Evolutionary conservation across 495 filamentous ascomycete species (phyloP), one percentile per base, ranked within the genome.

Genomic region (Glarea lozoyensis): DNA sequence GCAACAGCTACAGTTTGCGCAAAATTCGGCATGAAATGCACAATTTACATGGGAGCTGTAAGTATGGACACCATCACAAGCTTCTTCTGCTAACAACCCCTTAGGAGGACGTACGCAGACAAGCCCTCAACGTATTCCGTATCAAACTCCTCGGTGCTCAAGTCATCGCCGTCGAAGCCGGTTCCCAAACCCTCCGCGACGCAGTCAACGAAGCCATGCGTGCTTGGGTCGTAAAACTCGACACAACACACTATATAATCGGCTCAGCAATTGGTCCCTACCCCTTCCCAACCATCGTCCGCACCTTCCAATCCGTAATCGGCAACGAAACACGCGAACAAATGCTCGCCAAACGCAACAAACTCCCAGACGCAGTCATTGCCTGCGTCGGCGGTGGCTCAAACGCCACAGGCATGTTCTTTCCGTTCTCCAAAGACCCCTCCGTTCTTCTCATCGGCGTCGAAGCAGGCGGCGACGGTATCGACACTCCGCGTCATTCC

Each of bases 221-320:
- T 22, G 79, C 82, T 46, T 96, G 89, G 87, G 86, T 95, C 7
- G 81, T 85, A 31, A 67, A 84, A 41, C 78, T 95, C 2, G 74
- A 79, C 41, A 87, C 84, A n/a, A 94, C 89, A 0, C 89, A 95
- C 62, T 96, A 95, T 72, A 88, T 94, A 62, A 92, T 95, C 51
- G 89, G 89, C 19, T 92, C 86, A 10, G 89, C 89, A 22, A 95
- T 96, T 54, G 89, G 89, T 0, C 89, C 89, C 10, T 89, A 96
- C 50, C 89, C 89, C 2, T 95, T 93, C 78, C 89, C 89, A 1
- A 94, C 87, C 40, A 95, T 96, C 46, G 89, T 96, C 9, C 80
- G 89, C 33, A 94, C 88, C 0, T 94, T 96, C 77, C 89, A 96
- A 65, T 86, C 79, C 7, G 80, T 96, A 43, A 94, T 96, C 43